Evolutionary conservation across 176 grass and related monocot genomes (phyloP), one percentile per base, ranked within the genome.

Genomic region (Coix lacrymajobi): DNA sequence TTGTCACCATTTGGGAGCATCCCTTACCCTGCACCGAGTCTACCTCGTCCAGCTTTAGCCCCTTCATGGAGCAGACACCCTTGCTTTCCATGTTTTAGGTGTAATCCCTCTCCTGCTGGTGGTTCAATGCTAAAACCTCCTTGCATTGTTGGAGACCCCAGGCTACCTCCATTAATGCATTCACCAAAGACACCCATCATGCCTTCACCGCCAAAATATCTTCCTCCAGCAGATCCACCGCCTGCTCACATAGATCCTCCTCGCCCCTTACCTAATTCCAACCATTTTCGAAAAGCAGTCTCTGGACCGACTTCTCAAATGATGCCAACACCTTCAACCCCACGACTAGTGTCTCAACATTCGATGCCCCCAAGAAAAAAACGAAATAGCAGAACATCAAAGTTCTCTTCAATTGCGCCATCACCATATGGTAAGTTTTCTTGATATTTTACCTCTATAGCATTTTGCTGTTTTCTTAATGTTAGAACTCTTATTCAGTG

Each of bases 341-440:
- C 32, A 66, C 41, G 40, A 64, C 69, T 74, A 74, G 28, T 73
- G 58, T 52, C 58, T 83, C 71, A 43, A 40, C 48, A 78, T 85
- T 45, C 85, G 3, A 44, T 17, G 20, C 64, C 73, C 61, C 51
- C 68, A 71, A 43, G 46, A 37, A 87, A 85, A 65, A 90, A 82
- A 14, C 24, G 5, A 83, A 65, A 77, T 34, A 77, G 63, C 16
- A 79, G 24, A 29, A 56, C 62, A 73, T 46, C 58, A 9, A 82
- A 67, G 30, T 48, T 34, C 31, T 80, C 85, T 76, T 65, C 81
- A 20, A 56, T 84, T 11, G 89, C 88, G 30, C 83, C 83, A 34
- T 88, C 85, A 36, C 78, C 83, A 10, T 80, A 75, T 71, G 68
- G 92, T 94, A 83, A 92, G 87, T 88, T 82, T 46, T 75, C 54